Evolutionary conservation across 495 filamentous ascomycete genomes (phyloP), one percentile per base, ranked within the genome.

Genomic region (Margaritispora aquatica): DNA sequence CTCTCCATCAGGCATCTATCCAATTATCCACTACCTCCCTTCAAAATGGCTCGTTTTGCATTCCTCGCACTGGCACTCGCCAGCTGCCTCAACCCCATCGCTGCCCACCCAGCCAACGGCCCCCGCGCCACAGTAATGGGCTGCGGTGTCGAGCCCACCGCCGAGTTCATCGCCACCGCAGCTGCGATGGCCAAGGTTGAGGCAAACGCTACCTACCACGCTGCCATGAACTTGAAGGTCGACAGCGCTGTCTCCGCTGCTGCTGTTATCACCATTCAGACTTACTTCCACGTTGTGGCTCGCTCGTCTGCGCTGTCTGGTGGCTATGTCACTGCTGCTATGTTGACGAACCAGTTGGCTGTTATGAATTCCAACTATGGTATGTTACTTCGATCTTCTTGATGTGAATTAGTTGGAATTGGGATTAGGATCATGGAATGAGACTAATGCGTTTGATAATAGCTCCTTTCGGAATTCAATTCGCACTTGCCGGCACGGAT

Each of bases 231-330:
- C 19, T 21, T 19, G 4, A 26, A 51, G 19, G 27, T 22, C 8
- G 11, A 8, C 2, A 20, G 4, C 13, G 27, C n/a, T 20, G 38
- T 44, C 17, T 44, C 38, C 38, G 44, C 31, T 27, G 52, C 52
- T 29, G 67, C 63, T 49, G 58, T 63, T 20, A 60, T 77, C 64
- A 74, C 63, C 54, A 72, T 88, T 51, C 70, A 79, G 34, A 72
- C 76, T 22, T 85, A 84, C 68, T 85, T 88, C 74, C 85, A 88
- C 69, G 80, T 88, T 51, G 73, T 88, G 24, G 75, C 79, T 44
- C 31, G 67, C 0, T 77, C 76, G 3, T 78, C 66, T 20, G 44
- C 67, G 0, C 67, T 75, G n/a, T 68, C 66, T n/a, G 74, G 71
- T 52, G 80, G 77, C 51, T 79, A 78, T 51, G 62, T 87, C 62